phyloP scores from a whole-genome alignment of 768 basidiomycete species.

The Xerocomellus amylosporus region DNA sequence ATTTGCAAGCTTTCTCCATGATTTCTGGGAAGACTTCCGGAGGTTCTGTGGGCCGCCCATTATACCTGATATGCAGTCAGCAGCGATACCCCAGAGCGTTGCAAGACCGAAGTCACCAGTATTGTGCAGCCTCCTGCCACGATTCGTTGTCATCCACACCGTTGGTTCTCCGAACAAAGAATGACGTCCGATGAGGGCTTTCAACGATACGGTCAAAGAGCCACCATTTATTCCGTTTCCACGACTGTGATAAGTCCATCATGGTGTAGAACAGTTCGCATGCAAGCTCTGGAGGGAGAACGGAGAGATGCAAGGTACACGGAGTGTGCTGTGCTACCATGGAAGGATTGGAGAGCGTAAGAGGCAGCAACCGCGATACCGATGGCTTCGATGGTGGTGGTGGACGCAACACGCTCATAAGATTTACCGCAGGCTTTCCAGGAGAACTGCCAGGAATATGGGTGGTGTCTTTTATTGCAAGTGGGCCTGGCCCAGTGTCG shows the following conservation, averaged over 20 bases:
- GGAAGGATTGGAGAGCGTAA: slow-evolving; percentile 58
- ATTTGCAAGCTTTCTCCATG: slow-evolving; percentile 78
- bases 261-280: slow-evolving; percentile 72
- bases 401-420: slow-evolving; percentile 57
- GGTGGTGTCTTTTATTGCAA: slow-evolving; percentile 19
- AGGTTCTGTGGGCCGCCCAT: slow-evolving; percentile 59
- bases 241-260: slow-evolving; percentile 56
- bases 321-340: slow-evolving; percentile 70
- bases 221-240: slow-evolving; percentile 83
- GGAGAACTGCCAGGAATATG: slow-evolving; percentile 14
- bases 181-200: slow-evolving; percentile 80
- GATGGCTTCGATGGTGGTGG: slow-evolving; percentile 39
- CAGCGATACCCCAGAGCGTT: background rate
- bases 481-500: background rate
- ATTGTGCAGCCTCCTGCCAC: slow-evolving; percentile 73
- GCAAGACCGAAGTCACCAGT: slow-evolving; percentile 48
- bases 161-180: slow-evolving; percentile 59
- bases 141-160: slow-evolving; percentile 43
- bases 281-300: slow-evolving; percentile 74
- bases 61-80: slow-evolving; percentile 57
- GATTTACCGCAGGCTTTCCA: slow-evolving; percentile 39
- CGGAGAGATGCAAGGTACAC: slow-evolving; percentile 66
- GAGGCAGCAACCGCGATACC: slow-evolving; percentile 46
- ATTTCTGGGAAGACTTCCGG: slow-evolving; percentile 56
- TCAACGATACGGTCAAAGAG: slow-evolving; percentile 79